Percentiles rank a stretch among this genome's conserved stretches.
Conservation (phyloP, 306 rosid species). For the cucumber (Cucumis sativus) region Cucumber_9930_V3 NC_026660.2:22897501-22898000, state of each 20-base stretch:
- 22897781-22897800: neutral
- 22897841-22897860: neutral
- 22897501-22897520: neutral
- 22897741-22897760: neutral
- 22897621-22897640: neutral
- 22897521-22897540: neutral
- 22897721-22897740: neutral
- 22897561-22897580: neutral
- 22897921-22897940: too few relatives aligned
- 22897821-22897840: neutral
- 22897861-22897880: too few relatives aligned
- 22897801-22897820: neutral
- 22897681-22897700: too few relatives aligned
- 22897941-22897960: too few relatives aligned
- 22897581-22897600: slow-evolving; percentile 31
- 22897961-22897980: too few relatives aligned
- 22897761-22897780: neutral
- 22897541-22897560: slow-evolving; percentile 2
- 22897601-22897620: neutral
- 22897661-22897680: neutral
- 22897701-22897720: neutral
- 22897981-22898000: too few relatives aligned
- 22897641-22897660: neutral
- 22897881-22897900: too few relatives aligned
- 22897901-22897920: too few relatives aligned